A percentile compares a stretch with the other conserved stretches of the same genome.
Conservation (phyloP, 495 filamentous ascomycete species). For the Durotheca rogersii region DNA sequence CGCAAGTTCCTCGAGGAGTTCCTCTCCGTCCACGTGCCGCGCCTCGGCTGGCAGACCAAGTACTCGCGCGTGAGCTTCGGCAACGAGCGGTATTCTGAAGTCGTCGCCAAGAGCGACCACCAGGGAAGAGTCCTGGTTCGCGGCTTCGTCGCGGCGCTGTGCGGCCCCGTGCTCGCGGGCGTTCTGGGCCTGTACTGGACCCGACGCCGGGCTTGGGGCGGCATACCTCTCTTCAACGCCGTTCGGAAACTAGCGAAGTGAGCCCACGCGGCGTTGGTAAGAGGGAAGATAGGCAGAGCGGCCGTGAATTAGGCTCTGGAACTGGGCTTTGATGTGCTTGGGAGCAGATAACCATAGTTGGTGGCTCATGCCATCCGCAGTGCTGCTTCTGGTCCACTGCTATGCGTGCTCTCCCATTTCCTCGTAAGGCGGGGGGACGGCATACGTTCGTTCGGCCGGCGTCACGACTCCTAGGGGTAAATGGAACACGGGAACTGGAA, state of each 20-base stretch:
- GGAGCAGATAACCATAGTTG: no score
- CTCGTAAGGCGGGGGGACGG: no score
- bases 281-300: no score
- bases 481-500: no score
- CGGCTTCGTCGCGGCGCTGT: slow-evolving; percentile 29
- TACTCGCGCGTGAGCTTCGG: slow-evolving; percentile 92
- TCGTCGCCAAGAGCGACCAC: slow-evolving; percentile 62
- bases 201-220: slow-evolving; percentile 13
- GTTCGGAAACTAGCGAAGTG: slow-evolving; percentile 15
- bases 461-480: no score
- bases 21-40: slow-evolving; percentile 72
- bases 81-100: slow-evolving; percentile 86
- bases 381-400: no score
- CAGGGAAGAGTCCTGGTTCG: slow-evolving; percentile 65
- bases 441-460: no score
- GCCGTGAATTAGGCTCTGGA: no score
- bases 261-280: not conserved
- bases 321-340: no score
- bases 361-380: no score
- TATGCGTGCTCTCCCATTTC: no score
- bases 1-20: slow-evolving; percentile 85
- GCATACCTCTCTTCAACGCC: slow-evolving; percentile 5
- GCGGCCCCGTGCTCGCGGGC: slow-evolving; percentile 35
- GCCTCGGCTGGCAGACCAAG: slow-evolving; percentile 83
- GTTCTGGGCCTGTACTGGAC: slow-evolving; percentile 25